Base-by-base conservation (phyloP, 1,139 yeast species). In the Magnusiomyces clavatus region DNA sequence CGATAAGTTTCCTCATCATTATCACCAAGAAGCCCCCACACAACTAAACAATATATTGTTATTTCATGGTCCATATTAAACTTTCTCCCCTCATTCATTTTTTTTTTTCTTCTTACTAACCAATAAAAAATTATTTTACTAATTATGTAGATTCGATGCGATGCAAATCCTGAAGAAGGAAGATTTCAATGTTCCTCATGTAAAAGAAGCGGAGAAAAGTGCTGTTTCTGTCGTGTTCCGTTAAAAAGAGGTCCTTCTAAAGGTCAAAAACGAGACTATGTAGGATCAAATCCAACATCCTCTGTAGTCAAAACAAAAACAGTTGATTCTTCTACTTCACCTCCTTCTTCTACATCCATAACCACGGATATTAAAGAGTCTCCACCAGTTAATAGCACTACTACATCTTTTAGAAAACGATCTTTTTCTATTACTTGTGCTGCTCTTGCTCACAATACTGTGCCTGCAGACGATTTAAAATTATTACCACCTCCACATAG, bases 231-330 rank as follows among this genome's bases (percentile, higher is more conserved):
- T 24, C 60, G 76, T 24, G 63, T 71, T 19, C 76, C 75, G 49
- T 65, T 71, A 62, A 72, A 72, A 55, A 61, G 76, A 35, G 76
- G 76, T 6, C 76, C 76, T 1, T 62, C 73, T 10, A 71, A 69
- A 54, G 66, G 71, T 51, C 54, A 53, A 14, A 24, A 19, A 14
- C 17, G 16, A 40, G 42, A n/a, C 24, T 47, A 31, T 47, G 47
- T 39, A 48, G 43, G 14, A 17, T 24, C 31, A 24, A 24, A 24
- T 8, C 31, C 31, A 8, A 4, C 31, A n/a, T 8, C 16, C 6
- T 10, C 16, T 45, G n/a, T 35, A 5, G 31, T 24, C 31, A 24
- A 24, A 24, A 8, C 31, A 5, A 24, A 24, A 24, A 24, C 4
- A 4, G 31, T 5, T 24, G 8, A 4, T 5, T 8, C 31, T 24